Evolutionary conservation across 2,329 filamentous ascomycete species (phyloP).

Genomic region (Elsinoe australis): DNA sequence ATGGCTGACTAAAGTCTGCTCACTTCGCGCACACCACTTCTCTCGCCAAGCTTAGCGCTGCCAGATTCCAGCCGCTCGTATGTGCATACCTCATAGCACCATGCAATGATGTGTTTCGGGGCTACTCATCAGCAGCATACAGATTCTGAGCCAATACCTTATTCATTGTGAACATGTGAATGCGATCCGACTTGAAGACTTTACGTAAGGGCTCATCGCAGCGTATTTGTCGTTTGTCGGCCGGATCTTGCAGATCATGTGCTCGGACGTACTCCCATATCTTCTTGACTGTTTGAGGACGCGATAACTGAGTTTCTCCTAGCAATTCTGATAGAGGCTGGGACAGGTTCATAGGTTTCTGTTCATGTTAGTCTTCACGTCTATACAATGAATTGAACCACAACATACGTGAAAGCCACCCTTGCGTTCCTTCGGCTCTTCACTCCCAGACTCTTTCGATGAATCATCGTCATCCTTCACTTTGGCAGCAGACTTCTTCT

Average conservation of each 20-base stretch:
- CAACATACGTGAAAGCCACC: conserved; percentile 80
- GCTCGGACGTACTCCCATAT: conserved; percentile 93
- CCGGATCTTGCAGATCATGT: conserved; percentile 80
- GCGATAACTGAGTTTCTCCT: conserved; percentile 71
- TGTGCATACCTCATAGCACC: too few species aligned
- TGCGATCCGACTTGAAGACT: conserved; percentile 81
- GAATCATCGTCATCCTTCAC: conserved; percentile 73
- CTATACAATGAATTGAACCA: background rate
- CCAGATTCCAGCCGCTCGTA: too few species aligned
- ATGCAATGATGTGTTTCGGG: too few species aligned
- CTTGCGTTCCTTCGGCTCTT: conserved; percentile 58
- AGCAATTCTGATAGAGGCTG: conserved; percentile 60
- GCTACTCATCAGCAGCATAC: conserved; percentile 69
- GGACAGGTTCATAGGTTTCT: conserved; percentile 70
- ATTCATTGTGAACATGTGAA: conserved; percentile 99
- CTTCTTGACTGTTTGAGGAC: conserved; percentile 91
- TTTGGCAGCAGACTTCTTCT: conserved; percentile 67
- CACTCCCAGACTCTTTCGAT: conserved; percentile 57
- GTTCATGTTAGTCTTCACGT: background rate
- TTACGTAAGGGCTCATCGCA: conserved; percentile 89
- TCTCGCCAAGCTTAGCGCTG: too few species aligned
- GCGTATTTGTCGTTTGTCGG: conserved; percentile 81
- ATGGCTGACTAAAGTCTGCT: too few species aligned
- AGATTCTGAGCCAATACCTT: conserved; percentile 86
- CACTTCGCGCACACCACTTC: too few species aligned